Base-by-base conservation (phyloP, 2,329 filamentous ascomycete species). In the Nakataea oryzae region DNA sequence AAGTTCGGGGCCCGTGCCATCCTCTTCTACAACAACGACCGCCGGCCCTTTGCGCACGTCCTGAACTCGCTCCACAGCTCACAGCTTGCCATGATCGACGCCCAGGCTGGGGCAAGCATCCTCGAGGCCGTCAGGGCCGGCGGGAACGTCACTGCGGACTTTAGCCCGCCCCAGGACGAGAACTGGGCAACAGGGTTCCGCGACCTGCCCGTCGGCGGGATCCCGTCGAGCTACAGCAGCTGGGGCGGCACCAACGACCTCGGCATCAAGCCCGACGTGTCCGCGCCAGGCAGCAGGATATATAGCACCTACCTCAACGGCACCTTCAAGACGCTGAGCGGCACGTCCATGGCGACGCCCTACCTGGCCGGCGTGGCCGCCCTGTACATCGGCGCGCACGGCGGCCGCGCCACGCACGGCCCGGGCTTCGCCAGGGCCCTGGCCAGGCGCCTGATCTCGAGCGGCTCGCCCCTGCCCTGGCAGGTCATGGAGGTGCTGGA, bases 271-370 rank as follows among this genome's bases (percentile, higher is more conserved):
- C 76, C 76, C 12, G 73, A 79, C 57, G 66, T 79, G 58, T 74
- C 74, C 14, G 72, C 75, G 1, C 75, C 76, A 3, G 76, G 77
- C 56, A 73, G 74, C 58, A 71, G 74, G 28, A 80, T 81, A 61
- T 73, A 77, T 61, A 76, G 76, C 29, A 79, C 78, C 1, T 80
- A 74, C 62, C 74, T 76, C 17, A 61, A 63, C 12, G 68, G 74
- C 28, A 68, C 66, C 0, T 70, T 70, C 59, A 73, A 72, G 17
- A 71, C 80, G 2, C 70, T 78, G 26, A 76, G 73, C 57, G 79
- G 79, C 34, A 81, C 79, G 1, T 79, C 76, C 1, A 81, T 81
- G 79, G 75, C 78, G 3, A 73, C 72, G 21, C 78, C 78, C 2
- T 77, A 77, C 62, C 70, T 78, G 17, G 78, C 77, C n/a, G 78